phyloP scores from a whole-genome alignment of 2,329 filamentous ascomycete species.

The Aspergillaceae sp. region DNA sequence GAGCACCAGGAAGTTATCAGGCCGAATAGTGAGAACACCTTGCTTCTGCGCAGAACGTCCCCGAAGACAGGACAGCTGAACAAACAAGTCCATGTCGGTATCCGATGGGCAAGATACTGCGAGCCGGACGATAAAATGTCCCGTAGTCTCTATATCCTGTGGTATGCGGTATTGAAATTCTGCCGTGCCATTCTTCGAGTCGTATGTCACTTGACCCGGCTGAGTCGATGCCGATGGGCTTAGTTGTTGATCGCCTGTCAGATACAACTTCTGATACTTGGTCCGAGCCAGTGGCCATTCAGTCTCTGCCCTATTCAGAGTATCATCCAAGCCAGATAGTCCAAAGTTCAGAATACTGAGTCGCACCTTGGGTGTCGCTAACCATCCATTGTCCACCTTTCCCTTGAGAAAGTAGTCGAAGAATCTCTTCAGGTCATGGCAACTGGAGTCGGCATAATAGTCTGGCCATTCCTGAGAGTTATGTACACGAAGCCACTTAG shows the following conservation, averaged over 20 bases:
- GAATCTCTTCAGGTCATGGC: conserved; percentile 34
- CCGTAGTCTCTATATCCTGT: neutral
- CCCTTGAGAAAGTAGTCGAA: conserved; percentile 42
- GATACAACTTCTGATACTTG: neutral
- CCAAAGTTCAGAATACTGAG: conserved; percentile 28
- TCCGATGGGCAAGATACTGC: neutral
- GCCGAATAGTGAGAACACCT: neutral
- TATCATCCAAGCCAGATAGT: neutral
- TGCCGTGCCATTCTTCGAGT: neutral
- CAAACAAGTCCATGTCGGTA: neutral
- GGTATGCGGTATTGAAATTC: neutral
- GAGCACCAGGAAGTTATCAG: neutral
- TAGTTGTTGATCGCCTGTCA: neutral
- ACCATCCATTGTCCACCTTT: conserved; percentile 37
- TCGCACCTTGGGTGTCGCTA: conserved; percentile 39
- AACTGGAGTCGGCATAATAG: conserved; percentile 29
- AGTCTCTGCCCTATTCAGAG: neutral
- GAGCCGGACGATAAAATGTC: neutral
- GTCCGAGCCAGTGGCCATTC: neutral
- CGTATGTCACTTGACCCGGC: neutral
- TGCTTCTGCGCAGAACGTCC: neutral
- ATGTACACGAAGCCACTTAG: conserved; percentile 40
- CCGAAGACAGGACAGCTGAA: neutral
- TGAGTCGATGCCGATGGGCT: neutral
- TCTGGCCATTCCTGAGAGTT: conserved; percentile 41